Evolutionary conservation across 169 alveolate species (phyloP).

Genomic region (Besnoitia besnoiti): DNA sequence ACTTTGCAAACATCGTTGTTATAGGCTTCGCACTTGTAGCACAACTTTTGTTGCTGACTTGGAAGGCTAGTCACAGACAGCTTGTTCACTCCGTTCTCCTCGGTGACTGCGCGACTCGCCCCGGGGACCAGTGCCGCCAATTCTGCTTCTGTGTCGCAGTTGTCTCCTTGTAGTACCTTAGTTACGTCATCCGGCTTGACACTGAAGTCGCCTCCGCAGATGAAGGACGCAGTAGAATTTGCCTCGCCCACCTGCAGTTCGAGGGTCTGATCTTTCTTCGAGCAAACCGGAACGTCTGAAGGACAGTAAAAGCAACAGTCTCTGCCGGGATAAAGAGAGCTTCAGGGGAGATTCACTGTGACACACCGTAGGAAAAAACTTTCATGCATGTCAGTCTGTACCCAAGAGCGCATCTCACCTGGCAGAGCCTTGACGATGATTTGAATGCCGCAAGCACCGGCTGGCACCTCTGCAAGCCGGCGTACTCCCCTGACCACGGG

Average conservation of each 20-base stretch:
- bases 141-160: background rate
- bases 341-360: background rate
- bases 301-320: background rate
- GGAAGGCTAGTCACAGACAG: background rate
- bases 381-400: no score
- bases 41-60: background rate
- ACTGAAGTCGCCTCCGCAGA: background rate
- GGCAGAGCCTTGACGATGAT: background rate
- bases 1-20: background rate
- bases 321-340: background rate
- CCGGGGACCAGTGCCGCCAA: background rate
- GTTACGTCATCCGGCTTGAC: background rate
- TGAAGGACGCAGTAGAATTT: background rate
- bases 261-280: background rate
- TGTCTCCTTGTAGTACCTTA: slow-evolving; percentile 14
- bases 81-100: background rate
- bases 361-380: background rate
- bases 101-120: background rate
- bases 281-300: background rate
- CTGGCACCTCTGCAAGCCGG: background rate
- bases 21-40: background rate
- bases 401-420: background rate
- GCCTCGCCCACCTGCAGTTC: background rate
- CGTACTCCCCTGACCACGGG: background rate
- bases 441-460: background rate